phyloP scores from a whole-genome alignment of 108 stramenopile genomes.

The Cyclostephanos tholiformis region DNA sequence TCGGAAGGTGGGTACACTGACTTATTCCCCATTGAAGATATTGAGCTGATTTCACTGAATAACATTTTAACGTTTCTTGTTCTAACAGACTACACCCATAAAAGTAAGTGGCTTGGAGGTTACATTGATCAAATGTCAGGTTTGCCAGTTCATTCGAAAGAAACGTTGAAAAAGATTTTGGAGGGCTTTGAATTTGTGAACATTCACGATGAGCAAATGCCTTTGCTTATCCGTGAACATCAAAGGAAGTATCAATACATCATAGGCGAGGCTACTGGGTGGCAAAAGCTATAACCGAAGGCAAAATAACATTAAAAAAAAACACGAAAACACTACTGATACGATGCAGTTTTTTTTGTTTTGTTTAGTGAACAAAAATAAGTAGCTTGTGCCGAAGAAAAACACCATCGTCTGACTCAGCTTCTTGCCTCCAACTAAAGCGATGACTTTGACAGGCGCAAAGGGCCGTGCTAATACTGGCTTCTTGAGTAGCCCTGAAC shows the following conservation, averaged over 20 bases:
- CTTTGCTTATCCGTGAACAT: constrained; percentile 92
- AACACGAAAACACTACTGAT: background rate
- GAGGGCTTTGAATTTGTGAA: constrained; percentile 75
- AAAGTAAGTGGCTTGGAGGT: constrained; percentile 81
- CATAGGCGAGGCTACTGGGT: constrained; percentile 86
- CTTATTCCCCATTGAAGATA: no score
- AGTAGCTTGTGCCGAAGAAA: background rate
- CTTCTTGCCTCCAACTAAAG: background rate
- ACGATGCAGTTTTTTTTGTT: background rate
- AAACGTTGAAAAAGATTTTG: constrained; percentile 71
- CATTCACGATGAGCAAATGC: constrained; percentile 79
- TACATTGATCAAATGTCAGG: constrained; percentile 63
- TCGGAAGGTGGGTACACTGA: constrained; percentile 31
- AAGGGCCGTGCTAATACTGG: constrained; percentile 13
- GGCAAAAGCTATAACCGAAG: constrained; percentile 50
- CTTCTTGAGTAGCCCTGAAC: constrained; percentile 47
- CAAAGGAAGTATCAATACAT: constrained; percentile 93
- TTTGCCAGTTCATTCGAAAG: constrained; percentile 64
- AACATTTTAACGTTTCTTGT: background rate
- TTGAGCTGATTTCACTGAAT: no score
- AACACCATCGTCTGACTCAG: background rate
- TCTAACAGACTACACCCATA: constrained; percentile 76
- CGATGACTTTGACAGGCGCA: constrained; percentile 12
- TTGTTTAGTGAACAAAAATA: background rate
- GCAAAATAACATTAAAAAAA: background rate